Conservation (phyloP, 345 rosid species). For the Citropsis articulata region DNA sequence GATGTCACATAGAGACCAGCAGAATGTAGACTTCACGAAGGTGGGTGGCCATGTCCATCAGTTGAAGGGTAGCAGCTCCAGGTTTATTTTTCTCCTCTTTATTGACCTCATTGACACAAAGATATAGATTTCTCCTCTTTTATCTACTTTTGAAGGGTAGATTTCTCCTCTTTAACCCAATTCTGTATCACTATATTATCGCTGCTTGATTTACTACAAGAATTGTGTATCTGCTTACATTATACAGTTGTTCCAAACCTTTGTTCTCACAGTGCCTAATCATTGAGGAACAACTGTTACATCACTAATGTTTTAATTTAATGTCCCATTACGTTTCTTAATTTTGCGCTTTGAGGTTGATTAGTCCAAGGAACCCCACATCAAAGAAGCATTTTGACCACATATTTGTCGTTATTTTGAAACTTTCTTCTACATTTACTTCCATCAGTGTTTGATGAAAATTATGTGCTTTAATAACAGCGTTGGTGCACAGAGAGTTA, state of each 20-base stretch:
- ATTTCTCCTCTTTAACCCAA: no score
- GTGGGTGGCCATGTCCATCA: constrained; percentile 54
- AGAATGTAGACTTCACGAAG: constrained; percentile 37
- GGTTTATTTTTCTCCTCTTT: constrained; percentile 23
- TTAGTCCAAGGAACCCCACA: neutral
- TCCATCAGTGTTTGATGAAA: neutral
- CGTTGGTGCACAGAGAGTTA: constrained; percentile 63
- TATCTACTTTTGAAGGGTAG: no score
- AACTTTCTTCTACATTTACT: neutral
- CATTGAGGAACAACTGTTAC: neutral
- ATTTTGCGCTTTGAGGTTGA: neutral
- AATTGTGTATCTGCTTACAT: neutral
- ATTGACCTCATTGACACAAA: neutral
- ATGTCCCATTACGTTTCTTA: neutral
- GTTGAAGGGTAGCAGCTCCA: constrained; percentile 65
- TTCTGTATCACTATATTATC: neutral
- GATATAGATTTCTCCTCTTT: no score
- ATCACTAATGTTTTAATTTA: neutral
- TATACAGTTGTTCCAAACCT: neutral
- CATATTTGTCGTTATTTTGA: neutral
- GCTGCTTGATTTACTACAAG: neutral
- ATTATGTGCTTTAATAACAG: constrained; percentile 28
- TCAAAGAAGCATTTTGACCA: neutral
- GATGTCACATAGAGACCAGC: constrained; percentile 32
- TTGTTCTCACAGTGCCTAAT: neutral